Evolutionary conservation across 2,329 filamentous ascomycete genomes (phyloP).

Genomic region (Venturiaceae sp.): DNA sequence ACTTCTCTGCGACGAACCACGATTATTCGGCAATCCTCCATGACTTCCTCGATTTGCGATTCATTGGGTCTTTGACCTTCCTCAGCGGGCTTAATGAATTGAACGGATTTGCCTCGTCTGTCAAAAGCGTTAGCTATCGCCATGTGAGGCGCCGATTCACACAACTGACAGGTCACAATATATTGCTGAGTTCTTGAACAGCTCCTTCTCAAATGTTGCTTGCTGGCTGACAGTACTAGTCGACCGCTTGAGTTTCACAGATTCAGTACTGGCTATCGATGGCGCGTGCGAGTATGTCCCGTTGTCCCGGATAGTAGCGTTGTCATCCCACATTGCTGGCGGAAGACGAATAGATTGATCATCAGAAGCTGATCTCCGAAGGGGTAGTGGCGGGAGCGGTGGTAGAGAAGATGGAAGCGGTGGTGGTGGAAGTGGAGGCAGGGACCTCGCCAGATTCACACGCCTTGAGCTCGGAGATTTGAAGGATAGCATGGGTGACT

Average conservation of each 20-base stretch:
- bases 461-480: background rate
- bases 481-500: background rate
- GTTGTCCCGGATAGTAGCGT: background rate
- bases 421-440: background rate
- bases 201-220: constrained; percentile 5
- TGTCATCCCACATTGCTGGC: background rate
- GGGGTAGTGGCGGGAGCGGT: background rate
- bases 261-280: background rate
- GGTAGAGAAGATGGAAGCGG: background rate
- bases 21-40: constrained; percentile 28
- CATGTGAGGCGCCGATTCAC: background rate
- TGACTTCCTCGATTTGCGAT: constrained; percentile 29
- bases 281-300: background rate
- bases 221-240: constrained; percentile 5
- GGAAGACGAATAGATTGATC: constrained; percentile 1
- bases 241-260: background rate
- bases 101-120: constrained; percentile 28
- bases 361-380: background rate
- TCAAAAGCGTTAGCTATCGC: constrained; percentile 3
- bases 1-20: constrained; percentile 34
- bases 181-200: constrained; percentile 9
- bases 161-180: constrained; percentile 7
- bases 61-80: constrained; percentile 20
- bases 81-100: constrained; percentile 29
- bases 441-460: background rate